These are phyloP conservation scores for Xylariaceae sp. DNA, from an alignment of 2,329 filamentous ascomycete genomes.

Conservation along the genomic window DNA sequence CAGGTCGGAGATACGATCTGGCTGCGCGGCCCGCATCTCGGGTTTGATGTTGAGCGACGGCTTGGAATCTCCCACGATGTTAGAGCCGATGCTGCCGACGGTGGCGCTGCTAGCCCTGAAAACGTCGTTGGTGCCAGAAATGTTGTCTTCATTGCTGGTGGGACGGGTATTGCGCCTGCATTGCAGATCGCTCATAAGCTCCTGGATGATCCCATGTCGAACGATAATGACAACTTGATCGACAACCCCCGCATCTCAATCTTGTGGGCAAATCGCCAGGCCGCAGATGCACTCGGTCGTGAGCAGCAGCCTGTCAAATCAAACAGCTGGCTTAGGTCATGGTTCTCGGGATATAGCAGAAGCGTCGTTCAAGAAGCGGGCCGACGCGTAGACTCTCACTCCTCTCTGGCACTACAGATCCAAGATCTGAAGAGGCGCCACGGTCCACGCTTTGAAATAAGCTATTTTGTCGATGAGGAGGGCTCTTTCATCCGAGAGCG, in stretches of 20 bases:
- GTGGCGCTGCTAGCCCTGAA: not conserved
- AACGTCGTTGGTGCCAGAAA: conserved; percentile 42
- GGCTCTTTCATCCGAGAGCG: conserved; percentile 57
- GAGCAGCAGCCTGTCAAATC: conserved; percentile 5
- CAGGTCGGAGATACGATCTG: conserved; percentile 61
- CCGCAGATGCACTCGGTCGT: conserved; percentile 63
- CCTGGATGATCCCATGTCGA: conserved; percentile 37
- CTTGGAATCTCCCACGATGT: conserved; percentile 24
- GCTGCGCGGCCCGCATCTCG: conserved; percentile 72
- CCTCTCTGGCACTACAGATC: conserved; percentile 46
- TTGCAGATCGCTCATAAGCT: conserved; percentile 72
- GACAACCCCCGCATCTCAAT: conserved; percentile 62
- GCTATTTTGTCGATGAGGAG: conserved; percentile 82
- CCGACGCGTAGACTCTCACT: conserved; percentile 12
- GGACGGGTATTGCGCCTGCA: conserved; percentile 87
- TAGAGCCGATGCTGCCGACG: not conserved
- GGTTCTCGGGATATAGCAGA: conserved; percentile 17
- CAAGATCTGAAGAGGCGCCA: conserved; percentile 56
- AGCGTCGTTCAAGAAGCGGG: conserved; percentile 18
- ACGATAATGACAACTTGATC: not conserved
- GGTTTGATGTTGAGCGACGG: conserved; percentile 50
- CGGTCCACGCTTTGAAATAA: conserved; percentile 56
- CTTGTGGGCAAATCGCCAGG: conserved; percentile 73
- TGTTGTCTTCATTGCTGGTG: conserved; percentile 83
- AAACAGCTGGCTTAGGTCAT: conserved; percentile 11